phyloP scores from a whole-genome alignment of 257 asterid species.

The Solanum ossicruentum region DNA sequence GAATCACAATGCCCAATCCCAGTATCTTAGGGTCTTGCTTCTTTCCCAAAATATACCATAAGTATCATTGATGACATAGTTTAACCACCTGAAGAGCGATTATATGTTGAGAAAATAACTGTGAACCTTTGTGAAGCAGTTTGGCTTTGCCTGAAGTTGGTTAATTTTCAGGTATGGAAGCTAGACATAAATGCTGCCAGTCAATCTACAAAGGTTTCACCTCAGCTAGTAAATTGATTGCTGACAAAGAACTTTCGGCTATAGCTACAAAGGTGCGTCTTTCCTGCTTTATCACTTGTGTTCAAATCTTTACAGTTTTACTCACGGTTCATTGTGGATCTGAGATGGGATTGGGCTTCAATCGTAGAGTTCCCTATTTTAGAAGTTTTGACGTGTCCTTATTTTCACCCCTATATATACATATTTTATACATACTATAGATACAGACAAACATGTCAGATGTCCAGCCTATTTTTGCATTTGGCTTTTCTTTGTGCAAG shows the following conservation, averaged over 20 bases:
- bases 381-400: background rate
- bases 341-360: background rate
- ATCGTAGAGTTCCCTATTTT: background rate
- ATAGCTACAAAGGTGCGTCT: slow-evolving; percentile 51
- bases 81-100: background rate
- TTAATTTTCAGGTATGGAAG: slow-evolving; percentile 77
- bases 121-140: background rate
- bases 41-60: background rate
- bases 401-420: background rate
- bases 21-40: background rate
- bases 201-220: slow-evolving; percentile 43
- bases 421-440: background rate
- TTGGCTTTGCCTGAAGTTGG: background rate
- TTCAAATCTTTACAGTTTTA: background rate
- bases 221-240: slow-evolving; percentile 39
- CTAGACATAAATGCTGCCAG: slow-evolving; percentile 77
- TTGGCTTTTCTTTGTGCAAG: background rate
- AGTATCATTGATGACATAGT: background rate
- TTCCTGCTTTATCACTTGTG: background rate
- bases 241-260: slow-evolving; percentile 43
- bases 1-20: background rate
- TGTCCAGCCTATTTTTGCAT: background rate
- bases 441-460: background rate
- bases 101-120: background rate
- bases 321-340: background rate